A percentile compares a stretch with the other conserved stretches of the same genome.
Conservation (phyloP, 1,139 yeast species). For the Sugiyamaella castrensis region DNA sequence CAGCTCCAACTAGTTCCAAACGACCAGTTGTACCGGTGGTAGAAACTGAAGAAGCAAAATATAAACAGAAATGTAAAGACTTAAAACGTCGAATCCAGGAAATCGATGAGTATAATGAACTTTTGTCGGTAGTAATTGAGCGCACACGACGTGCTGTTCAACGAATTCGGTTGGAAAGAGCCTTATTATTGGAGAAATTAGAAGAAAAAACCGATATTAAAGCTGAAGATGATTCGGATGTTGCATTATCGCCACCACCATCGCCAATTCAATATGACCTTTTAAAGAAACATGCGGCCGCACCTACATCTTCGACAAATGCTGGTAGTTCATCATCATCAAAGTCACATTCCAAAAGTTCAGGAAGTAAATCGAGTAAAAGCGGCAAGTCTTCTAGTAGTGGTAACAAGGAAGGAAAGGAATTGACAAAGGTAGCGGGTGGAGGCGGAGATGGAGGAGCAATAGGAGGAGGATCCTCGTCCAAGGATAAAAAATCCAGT, state of each 20-base stretch:
- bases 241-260: slow-evolving; percentile 35
- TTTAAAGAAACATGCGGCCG: slow-evolving; percentile 10
- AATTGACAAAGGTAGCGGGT: not conserved
- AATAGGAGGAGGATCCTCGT: slow-evolving; percentile 16
- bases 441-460: not conserved
- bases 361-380: not conserved
- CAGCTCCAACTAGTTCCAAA: not conserved
- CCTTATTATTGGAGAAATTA: slow-evolving; percentile 72
- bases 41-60: slow-evolving; percentile 33
- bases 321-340: no score
- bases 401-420: not conserved
- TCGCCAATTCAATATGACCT: slow-evolving; percentile 26
- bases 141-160: slow-evolving; percentile 77
- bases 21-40: not conserved
- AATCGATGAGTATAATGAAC: slow-evolving; percentile 76
- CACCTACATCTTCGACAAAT: no score
- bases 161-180: slow-evolving; percentile 77
- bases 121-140: slow-evolving; percentile 70
- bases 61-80: slow-evolving; percentile 64
- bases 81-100: slow-evolving; percentile 69
- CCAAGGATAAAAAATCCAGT: not conserved
- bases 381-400: not conserved
- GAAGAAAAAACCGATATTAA: slow-evolving; percentile 45
- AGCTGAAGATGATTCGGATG: slow-evolving; percentile 31
- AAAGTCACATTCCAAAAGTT: no score